phyloP scores from a whole-genome alignment of 257 asterid genomes.

The Salvia splendens region DNA sequence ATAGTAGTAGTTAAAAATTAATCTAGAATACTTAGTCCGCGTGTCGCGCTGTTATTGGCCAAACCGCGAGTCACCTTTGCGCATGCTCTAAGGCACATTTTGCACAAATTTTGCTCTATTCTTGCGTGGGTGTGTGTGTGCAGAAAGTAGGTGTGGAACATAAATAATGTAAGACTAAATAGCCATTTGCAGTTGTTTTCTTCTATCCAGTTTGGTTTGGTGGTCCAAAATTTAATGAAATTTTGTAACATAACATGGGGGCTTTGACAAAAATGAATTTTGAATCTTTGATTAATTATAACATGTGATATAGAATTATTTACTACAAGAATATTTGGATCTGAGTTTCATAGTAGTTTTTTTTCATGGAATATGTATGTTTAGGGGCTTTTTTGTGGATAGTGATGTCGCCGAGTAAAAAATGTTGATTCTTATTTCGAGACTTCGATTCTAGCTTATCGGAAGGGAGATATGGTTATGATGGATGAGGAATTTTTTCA shows the following conservation, averaged over 20 bases:
- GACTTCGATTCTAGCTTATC: no score
- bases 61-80: no score
- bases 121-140: background rate
- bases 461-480: no score
- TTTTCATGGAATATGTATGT: background rate
- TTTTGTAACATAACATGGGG: constrained; percentile 1
- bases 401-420: no score
- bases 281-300: background rate
- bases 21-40: constrained; percentile 9
- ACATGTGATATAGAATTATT: background rate
- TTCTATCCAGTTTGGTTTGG: constrained; percentile 10
- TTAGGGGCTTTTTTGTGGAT: no score
- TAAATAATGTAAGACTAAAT: constrained; percentile 26
- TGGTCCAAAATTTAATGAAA: constrained; percentile 27
- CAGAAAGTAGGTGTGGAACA: constrained; percentile 35
- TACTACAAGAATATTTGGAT: background rate
- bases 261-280: background rate
- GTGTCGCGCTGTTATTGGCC: no score
- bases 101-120: constrained; percentile 22
- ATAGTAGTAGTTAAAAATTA: constrained; percentile 13
- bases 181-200: constrained; percentile 9
- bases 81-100: constrained; percentile 11
- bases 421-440: no score
- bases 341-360: background rate
- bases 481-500: no score